Evolutionary conservation across 257 asterid species (phyloP).

Genomic region (Solanum medicagineum): DNA sequence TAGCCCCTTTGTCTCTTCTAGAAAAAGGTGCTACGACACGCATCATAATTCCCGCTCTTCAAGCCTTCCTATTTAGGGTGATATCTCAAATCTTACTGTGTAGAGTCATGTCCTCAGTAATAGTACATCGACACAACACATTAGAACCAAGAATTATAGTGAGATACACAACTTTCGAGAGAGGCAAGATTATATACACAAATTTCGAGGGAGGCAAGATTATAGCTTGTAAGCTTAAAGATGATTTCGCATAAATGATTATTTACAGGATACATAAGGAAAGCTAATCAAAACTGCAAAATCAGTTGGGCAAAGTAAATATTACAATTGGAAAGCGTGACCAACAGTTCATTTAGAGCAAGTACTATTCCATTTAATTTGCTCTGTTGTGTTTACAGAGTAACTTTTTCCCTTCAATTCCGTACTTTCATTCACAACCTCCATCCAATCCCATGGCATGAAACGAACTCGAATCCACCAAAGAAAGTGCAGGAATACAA

Average conservation of each 20-base stretch:
- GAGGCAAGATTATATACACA: background rate
- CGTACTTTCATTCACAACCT: background rate
- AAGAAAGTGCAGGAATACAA: slow-evolving; percentile 37
- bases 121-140: background rate
- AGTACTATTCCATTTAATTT: background rate
- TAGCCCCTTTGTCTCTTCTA: background rate
- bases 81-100: too few relatives aligned
- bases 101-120: too few relatives aligned
- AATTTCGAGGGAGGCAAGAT: background rate
- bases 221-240: background rate
- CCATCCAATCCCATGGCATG: slow-evolving; percentile 13
- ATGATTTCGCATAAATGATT: background rate
- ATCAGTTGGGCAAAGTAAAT: background rate
- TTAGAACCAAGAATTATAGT: background rate
- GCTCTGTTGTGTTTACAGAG: background rate
- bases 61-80: too few relatives aligned
- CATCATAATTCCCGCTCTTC: too few relatives aligned
- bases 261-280: background rate
- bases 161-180: background rate
- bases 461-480: slow-evolving; percentile 17
- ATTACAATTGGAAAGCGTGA: background rate
- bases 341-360: background rate
- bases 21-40: background rate
- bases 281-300: background rate
- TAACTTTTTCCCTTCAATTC: background rate